phyloP scores from a whole-genome alignment of 164 flowering plant genomes.

The Magnolia kwangsiensis region DNA sequence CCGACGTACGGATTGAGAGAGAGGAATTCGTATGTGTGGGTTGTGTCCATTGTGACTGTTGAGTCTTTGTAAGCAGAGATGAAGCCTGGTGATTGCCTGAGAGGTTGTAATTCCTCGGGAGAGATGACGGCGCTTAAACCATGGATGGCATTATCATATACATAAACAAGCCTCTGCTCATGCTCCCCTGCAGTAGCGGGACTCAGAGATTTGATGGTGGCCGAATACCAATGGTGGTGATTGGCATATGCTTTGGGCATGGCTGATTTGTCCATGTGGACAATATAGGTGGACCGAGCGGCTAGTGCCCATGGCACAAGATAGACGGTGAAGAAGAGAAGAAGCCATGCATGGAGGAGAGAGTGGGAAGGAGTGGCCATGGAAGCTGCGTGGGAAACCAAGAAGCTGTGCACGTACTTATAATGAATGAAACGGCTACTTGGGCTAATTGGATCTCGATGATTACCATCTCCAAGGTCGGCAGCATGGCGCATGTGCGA shows the following conservation, averaged over 20 bases:
- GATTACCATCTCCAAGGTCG: too few species aligned
- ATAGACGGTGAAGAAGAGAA: slow-evolving; percentile 1
- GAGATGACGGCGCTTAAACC: slow-evolving; percentile 17
- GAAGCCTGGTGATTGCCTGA: slow-evolving; percentile 10
- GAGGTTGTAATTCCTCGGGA: neutral
- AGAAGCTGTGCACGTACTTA: too few species aligned
- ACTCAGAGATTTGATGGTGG: slow-evolving; percentile 30
- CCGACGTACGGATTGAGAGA: slow-evolving; percentile 8
- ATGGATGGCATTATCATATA: slow-evolving; percentile 14
- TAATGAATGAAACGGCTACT: too few species aligned
- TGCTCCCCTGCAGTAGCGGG: neutral
- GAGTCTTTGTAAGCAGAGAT: slow-evolving; percentile 3
- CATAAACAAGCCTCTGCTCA: neutral
- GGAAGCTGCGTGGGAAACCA: neutral
- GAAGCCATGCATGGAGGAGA: slow-evolving; percentile 21
- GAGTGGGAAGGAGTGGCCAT: slow-evolving; percentile 5
- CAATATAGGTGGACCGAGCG: slow-evolving; percentile 32
- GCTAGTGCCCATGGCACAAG: slow-evolving; percentile 2
- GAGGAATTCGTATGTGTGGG: slow-evolving; percentile 15
- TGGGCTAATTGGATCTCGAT: too few species aligned
- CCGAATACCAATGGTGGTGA: slow-evolving; percentile 40
- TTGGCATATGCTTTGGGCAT: slow-evolving; percentile 44
- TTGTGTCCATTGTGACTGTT: slow-evolving; percentile 8
- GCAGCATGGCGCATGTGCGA: too few species aligned
- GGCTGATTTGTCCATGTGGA: slow-evolving; percentile 57